Percentiles rank a stretch among this genome's conserved stretches.
Evolutionary conservation across 202 grass and related monocot genomes (phyloP).

Genomic region (Bolboschoenoplectus hybrid): DNA sequence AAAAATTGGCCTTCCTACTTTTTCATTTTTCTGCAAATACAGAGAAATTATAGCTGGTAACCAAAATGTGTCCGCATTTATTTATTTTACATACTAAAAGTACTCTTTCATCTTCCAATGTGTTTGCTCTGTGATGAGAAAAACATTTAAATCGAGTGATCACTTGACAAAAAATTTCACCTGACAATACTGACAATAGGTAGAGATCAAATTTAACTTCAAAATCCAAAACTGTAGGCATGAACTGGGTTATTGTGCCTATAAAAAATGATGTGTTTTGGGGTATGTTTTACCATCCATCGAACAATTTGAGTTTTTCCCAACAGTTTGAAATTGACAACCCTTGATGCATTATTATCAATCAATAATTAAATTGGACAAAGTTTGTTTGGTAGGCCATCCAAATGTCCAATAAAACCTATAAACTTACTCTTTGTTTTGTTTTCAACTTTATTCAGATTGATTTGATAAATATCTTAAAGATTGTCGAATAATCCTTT

Average conservation of each 20-base stretch:
- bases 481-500: not conserved
- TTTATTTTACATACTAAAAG: not conserved
- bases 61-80: not conserved
- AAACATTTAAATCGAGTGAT: not conserved
- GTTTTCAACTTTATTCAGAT: slow-evolving; percentile 1
- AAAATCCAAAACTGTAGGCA: not conserved
- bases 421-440: not conserved
- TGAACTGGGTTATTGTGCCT: not conserved
- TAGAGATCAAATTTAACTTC: slow-evolving; percentile 3
- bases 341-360: not conserved
- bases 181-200: not conserved
- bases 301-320: not conserved
- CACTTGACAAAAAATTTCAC: not conserved
- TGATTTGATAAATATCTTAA: not conserved
- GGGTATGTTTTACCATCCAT: not conserved
- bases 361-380: not conserved
- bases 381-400: not conserved
- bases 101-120: not conserved
- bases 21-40: not conserved
- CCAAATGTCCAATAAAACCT: not conserved
- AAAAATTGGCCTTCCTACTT: not conserved
- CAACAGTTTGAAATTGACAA: not conserved
- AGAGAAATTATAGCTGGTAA: slow-evolving; percentile 9
- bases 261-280: not conserved
- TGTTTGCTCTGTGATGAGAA: not conserved